Evolutionary conservation across 2,329 filamentous ascomycete genomes (phyloP).

Genomic region (Colletotrichum sp.): DNA sequence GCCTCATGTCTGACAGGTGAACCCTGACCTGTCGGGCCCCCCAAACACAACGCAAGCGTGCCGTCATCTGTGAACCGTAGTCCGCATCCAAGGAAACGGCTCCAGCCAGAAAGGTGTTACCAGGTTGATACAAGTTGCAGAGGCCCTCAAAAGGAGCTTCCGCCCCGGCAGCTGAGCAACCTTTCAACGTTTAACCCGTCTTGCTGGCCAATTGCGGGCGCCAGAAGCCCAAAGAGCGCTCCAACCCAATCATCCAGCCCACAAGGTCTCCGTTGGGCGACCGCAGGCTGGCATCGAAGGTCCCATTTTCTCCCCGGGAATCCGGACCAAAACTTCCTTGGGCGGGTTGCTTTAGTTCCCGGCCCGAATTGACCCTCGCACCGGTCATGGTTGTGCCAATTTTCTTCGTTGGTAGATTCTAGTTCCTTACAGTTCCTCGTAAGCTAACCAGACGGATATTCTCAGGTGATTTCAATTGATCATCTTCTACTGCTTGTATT

Average conservation of each 20-base stretch:
- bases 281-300: slow-evolving; percentile 5
- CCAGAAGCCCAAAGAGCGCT: not conserved
- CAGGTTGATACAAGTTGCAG: not conserved
- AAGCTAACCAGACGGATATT: not conserved
- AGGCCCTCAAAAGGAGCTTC: not conserved
- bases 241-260: slow-evolving; percentile 19
- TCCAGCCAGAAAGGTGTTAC: not conserved
- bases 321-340: slow-evolving; percentile 19
- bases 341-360: not conserved
- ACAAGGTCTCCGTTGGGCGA: slow-evolving; percentile 12
- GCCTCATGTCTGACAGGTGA: not conserved
- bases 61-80: not conserved
- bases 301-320: slow-evolving; percentile 4
- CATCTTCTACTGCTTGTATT: not conserved
- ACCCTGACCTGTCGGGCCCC: not conserved
- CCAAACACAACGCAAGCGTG: not conserved
- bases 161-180: not conserved
- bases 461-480: not conserved
- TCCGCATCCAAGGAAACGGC: not conserved
- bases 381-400: not conserved
- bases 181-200: not conserved
- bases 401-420: not conserved
- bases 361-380: not conserved
- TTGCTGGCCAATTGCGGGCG: not conserved
- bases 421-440: not conserved